Conservation (phyloP, 805 yeast genomes). For the Candida takata region DNA sequence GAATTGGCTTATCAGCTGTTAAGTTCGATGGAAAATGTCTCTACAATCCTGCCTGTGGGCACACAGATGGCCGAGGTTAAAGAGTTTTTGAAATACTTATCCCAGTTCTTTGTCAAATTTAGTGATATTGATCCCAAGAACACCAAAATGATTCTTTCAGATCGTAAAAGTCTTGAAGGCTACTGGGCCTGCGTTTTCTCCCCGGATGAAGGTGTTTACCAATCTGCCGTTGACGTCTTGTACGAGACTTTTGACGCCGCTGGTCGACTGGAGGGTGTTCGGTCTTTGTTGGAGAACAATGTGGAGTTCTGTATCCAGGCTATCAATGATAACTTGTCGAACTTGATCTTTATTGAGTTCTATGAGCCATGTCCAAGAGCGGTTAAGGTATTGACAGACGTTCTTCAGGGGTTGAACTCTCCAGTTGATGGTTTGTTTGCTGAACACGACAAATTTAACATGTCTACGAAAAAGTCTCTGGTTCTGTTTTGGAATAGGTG, state of each 20-base stretch:
- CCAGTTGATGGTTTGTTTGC: conserved; percentile 55
- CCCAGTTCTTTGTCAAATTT: conserved; percentile 32
- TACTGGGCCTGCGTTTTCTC: conserved; percentile 73
- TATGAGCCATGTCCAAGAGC: conserved; percentile 74
- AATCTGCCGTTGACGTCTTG: conserved; percentile 62
- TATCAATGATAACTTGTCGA: conserved; percentile 37
- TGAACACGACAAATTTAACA: conserved; percentile 22
- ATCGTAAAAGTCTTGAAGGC: conserved; percentile 44
- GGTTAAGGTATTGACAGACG: conserved; percentile 68
- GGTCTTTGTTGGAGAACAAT: conserved; percentile 39
- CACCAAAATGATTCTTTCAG: conserved; percentile 32
- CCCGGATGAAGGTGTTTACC: conserved; percentile 49
- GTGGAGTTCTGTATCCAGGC: conserved; percentile 42
- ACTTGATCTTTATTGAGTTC: conserved; percentile 39
- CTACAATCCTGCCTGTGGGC: conserved; percentile 22
- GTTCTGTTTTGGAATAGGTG: conserved; percentile 54
- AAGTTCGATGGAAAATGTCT: conserved; percentile 23
- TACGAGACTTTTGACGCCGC: conserved; percentile 74
- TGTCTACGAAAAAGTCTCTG: conserved; percentile 24
- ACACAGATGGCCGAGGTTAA: conserved; percentile 24
- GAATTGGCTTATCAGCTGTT: conserved; percentile 20
- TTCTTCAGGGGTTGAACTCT: conserved; percentile 53
- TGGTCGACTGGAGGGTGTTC: conserved; percentile 74
- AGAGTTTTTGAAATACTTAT: conserved; percentile 25
- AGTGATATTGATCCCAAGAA: conserved; percentile 32